Evolutionary conservation across 2,329 filamentous ascomycete genomes (phyloP).

Genomic region (Neonectria punicea): DNA sequence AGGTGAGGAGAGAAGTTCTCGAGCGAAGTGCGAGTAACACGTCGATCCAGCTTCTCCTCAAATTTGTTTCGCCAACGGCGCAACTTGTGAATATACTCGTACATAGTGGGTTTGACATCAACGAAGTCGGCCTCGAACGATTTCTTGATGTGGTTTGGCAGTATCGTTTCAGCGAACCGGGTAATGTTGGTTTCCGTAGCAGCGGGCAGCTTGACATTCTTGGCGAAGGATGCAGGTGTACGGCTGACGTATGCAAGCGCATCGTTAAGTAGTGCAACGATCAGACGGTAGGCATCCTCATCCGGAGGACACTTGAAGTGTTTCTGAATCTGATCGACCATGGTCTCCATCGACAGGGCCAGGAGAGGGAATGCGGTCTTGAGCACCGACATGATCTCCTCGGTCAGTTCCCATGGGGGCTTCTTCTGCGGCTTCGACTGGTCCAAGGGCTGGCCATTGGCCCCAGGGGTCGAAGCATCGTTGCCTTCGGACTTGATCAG

Average conservation of each 20-base stretch:
- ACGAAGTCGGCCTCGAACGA: slow-evolving; percentile 99
- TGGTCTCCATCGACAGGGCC: slow-evolving; percentile 98
- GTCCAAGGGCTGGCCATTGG: slow-evolving; percentile 41
- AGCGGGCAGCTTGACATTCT: slow-evolving; percentile 87
- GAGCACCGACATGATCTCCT: slow-evolving; percentile 93
- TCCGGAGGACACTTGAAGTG: slow-evolving; percentile 99
- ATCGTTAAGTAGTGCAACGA: slow-evolving; percentile 97
- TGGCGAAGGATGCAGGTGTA: slow-evolving; percentile 85
- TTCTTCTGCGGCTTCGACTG: slow-evolving; percentile 63
- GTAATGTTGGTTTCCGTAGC: slow-evolving; percentile 97
- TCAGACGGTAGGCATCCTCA: slow-evolving; percentile 96
- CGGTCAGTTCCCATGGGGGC: slow-evolving; percentile 95
- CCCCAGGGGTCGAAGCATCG: slow-evolving; percentile 46
- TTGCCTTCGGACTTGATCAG: slow-evolving; percentile 58
- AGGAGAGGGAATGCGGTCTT: slow-evolving; percentile 97
- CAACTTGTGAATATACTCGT: slow-evolving; percentile 97
- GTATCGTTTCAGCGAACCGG: slow-evolving; percentile 93
- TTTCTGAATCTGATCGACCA: slow-evolving; percentile 99
- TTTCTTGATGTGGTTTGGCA: slow-evolving; percentile 93
- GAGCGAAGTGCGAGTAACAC: slow-evolving; percentile 76
- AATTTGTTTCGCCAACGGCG: slow-evolving; percentile 97
- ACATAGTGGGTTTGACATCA: slow-evolving; percentile 93
- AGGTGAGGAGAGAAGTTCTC: slow-evolving; percentile 91
- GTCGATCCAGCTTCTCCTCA: slow-evolving; percentile 93
- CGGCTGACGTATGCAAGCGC: slow-evolving; percentile 91